Evolutionary conservation across 2,329 filamentous ascomycete species (phyloP).

Genomic region (Exophiala lecanii-corni): DNA sequence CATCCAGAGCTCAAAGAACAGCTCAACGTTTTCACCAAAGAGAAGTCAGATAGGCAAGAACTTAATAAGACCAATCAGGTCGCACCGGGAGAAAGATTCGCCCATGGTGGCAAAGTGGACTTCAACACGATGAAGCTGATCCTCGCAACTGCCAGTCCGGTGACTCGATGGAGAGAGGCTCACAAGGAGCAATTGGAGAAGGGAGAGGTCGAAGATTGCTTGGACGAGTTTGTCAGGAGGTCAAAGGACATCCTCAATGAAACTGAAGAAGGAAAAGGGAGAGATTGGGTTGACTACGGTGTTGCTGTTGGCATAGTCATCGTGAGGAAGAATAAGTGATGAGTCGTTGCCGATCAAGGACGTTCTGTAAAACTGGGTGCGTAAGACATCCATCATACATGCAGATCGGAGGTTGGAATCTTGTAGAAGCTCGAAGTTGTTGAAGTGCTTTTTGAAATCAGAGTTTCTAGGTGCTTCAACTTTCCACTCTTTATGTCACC

Average conservation of each 20-base stretch:
- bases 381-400: too few relatives aligned
- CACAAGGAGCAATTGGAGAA: slow-evolving; percentile 34
- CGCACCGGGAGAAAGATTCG: slow-evolving; percentile 27
- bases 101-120: slow-evolving; percentile 20
- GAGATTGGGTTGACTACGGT: slow-evolving; percentile 22
- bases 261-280: slow-evolving; percentile 26
- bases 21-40: slow-evolving; percentile 10
- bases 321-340: slow-evolving; percentile 20
- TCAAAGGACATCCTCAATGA: slow-evolving; percentile 28
- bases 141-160: slow-evolving; percentile 35
- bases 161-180: slow-evolving; percentile 39
- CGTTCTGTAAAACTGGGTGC: too few relatives aligned
- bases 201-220: slow-evolving; percentile 33
- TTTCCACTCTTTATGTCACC: too few relatives aligned
- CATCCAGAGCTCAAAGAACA: slow-evolving; percentile 27
- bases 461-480: too few relatives aligned
- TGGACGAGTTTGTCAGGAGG: slow-evolving; percentile 27
- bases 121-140: slow-evolving; percentile 28
- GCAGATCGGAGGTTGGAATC: too few relatives aligned
- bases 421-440: too few relatives aligned
- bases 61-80: slow-evolving; percentile 15
- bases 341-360: too few relatives aligned
- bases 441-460: too few relatives aligned
- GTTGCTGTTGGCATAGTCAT: slow-evolving; percentile 23
- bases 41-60: slow-evolving; percentile 14